Conservation (phyloP, 345 rosid genomes). For the Streptanthus diversifolius region DNA sequence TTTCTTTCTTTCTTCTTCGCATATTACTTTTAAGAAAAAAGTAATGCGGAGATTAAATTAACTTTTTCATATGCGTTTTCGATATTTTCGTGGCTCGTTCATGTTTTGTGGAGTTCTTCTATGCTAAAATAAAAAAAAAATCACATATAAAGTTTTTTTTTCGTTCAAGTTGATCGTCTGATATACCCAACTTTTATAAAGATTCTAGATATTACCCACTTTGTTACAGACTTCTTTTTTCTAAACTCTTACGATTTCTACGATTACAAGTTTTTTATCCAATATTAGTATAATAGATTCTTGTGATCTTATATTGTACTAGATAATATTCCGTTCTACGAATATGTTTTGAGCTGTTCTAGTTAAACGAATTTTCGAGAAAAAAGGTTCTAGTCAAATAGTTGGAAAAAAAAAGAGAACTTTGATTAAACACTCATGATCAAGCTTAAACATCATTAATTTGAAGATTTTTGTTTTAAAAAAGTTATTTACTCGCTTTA, state of each 20-base stretch:
- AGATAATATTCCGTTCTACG: neutral
- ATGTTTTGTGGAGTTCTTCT: conserved; percentile 24
- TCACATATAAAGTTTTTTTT: neutral
- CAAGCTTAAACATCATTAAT: neutral
- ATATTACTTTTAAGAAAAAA: neutral
- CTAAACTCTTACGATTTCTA: neutral
- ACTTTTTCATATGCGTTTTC: conserved; percentile 8
- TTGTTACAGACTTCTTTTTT: neutral
- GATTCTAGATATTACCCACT: conserved; percentile 7
- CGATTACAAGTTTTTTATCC: neutral
- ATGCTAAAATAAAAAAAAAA: conserved; percentile 26
- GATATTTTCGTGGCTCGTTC: conserved; percentile 19
- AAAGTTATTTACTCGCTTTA: neutral
- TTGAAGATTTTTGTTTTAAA: neutral
- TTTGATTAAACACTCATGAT: neutral
- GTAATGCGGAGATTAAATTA: neutral
- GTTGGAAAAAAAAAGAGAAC: no score
- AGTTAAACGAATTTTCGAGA: neutral
- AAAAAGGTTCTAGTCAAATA: neutral
- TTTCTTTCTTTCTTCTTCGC: neutral
- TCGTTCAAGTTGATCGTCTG: neutral
- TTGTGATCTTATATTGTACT: neutral
- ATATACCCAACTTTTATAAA: neutral
- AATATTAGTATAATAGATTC: neutral
- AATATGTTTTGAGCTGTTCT: neutral